phyloP scores from a whole-genome alignment of 257 asterid genomes.

The Solanum arcanum region DNA sequence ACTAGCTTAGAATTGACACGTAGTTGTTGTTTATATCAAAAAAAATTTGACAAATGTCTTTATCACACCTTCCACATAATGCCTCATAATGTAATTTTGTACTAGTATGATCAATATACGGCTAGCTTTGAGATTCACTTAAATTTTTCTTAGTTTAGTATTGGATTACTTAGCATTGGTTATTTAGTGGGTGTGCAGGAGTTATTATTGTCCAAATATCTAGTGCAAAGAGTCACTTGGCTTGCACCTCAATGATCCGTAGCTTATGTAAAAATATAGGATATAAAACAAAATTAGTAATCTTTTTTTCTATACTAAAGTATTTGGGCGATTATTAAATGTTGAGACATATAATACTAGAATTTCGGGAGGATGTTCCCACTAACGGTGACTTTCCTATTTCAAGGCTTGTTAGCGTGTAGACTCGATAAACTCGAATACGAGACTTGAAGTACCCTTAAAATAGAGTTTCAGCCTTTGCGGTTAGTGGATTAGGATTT shows the following conservation, averaged over 20 bases:
- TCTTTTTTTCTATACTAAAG: too few relatives aligned
- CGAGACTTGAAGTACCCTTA: not conserved
- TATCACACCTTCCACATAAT: not conserved
- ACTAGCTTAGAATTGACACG: not conserved
- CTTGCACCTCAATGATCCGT: not conserved
- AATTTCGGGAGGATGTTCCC: too few relatives aligned
- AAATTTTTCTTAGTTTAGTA: too few relatives aligned
- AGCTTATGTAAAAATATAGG: not conserved
- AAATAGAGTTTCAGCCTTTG: too few relatives aligned
- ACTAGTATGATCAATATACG: not conserved
- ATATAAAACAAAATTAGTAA: not conserved
- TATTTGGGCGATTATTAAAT: too few relatives aligned
- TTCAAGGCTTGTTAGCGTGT: not conserved
- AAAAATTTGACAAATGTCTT: not conserved
- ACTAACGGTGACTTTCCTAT: not conserved
- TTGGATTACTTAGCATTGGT: not conserved
- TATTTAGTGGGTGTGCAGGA: not conserved
- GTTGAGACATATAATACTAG: not conserved
- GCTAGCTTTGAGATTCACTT: not conserved
- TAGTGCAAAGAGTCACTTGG: not conserved
- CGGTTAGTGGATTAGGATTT: not conserved
- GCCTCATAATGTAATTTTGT: not conserved
- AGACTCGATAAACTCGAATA: too few relatives aligned
- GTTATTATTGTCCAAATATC: not conserved
- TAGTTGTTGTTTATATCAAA: not conserved